Evolutionary conservation across 2,329 filamentous ascomycete species (phyloP), one percentile per base, ranked within the genome.

Genomic region (Fusarium newnesense): DNA sequence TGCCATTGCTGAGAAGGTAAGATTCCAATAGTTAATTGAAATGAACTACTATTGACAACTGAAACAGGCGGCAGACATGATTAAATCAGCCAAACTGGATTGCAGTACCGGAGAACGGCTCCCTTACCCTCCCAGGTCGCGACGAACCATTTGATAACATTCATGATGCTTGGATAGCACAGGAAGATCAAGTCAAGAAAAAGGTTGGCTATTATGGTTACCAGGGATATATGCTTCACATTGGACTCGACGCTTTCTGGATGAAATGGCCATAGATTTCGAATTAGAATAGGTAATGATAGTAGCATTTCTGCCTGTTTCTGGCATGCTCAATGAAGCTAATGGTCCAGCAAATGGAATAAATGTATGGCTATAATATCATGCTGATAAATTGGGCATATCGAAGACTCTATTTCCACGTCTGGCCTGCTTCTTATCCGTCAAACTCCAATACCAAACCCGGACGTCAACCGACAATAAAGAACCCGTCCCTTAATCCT

Each of bases 1-100:
- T 58, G 77, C 80, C 47, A 77, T 82, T 28, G 81, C 80, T 9
- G 77, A 79, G 59, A 78, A 71, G 34, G 70, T 57, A 13, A 50
- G 50, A 21, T 6, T 34, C 4, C 3, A 24, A 11, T 5, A 1
- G 8, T 15, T 5, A 19, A 19, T 9, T 3, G 11, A 24, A 4
- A 30, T 7, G 28, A 28, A 24, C 16, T 16, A n/a, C 7, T 39
- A 9, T 39, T 72, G 37, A 72, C 11, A 11, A 42, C 9, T 15
- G 16, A 10, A 34, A 21, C 7, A 72, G 70, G 69, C 64, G 10
- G 64, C 64, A 21, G 64, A 69, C 37, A 60, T 69, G 50, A 69
- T 72, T 11, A 69, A 69, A 34, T 66, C 44, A 16, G 28, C 43
- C 3, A 36, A n/a, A n/a, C 21, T 34, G 34, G 26, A 62, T 5